Evolutionary conservation across 2,329 filamentous ascomycete genomes (phyloP).

Genomic region (Sclerotinia trifoliorum): DNA sequence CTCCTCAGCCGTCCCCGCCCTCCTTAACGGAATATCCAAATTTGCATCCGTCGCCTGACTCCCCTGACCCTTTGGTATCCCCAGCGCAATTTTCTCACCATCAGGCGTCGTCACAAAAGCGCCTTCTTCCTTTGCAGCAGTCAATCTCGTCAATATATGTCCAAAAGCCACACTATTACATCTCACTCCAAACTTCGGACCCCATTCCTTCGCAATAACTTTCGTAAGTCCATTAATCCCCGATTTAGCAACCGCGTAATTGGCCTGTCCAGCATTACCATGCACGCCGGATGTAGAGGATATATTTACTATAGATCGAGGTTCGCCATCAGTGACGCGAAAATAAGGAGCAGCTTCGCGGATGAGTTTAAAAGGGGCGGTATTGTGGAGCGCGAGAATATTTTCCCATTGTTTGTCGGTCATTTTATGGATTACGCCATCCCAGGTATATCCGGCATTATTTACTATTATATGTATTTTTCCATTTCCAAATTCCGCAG

Average conservation of each 20-base stretch:
- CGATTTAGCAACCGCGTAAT: slow-evolving; percentile 83
- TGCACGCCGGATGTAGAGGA: slow-evolving; percentile 77
- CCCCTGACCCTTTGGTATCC: slow-evolving; percentile 64
- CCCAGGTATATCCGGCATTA: slow-evolving; percentile 91
- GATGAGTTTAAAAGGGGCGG: slow-evolving; percentile 81
- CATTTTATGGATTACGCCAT: slow-evolving; percentile 90
- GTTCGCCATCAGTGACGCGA: slow-evolving; percentile 78
- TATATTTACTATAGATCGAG: slow-evolving; percentile 79
- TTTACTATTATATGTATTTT: slow-evolving; percentile 93
- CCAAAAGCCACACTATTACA: slow-evolving; percentile 85
- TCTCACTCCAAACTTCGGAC: slow-evolving; percentile 76
- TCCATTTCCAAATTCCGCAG: slow-evolving; percentile 77
- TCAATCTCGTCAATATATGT: slow-evolving; percentile 75
- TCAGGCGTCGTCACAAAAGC: slow-evolving; percentile 75
- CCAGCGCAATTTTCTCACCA: slow-evolving; percentile 71
- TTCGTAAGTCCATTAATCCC: slow-evolving; percentile 81
- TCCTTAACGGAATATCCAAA: slow-evolving; percentile 73
- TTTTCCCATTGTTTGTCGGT: slow-evolving; percentile 90
- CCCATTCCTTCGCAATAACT: slow-evolving; percentile 92
- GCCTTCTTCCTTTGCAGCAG: slow-evolving; percentile 79
- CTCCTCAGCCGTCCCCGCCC: slow-evolving; percentile 75
- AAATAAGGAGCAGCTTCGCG: slow-evolving; percentile 82
- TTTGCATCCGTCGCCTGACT: slow-evolving; percentile 47
- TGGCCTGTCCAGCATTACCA: slow-evolving; percentile 88
- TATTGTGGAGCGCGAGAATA: slow-evolving; percentile 79